Evolutionary conservation across 768 basidiomycete genomes (phyloP).

Genomic region (Tephrocybe sp.): DNA sequence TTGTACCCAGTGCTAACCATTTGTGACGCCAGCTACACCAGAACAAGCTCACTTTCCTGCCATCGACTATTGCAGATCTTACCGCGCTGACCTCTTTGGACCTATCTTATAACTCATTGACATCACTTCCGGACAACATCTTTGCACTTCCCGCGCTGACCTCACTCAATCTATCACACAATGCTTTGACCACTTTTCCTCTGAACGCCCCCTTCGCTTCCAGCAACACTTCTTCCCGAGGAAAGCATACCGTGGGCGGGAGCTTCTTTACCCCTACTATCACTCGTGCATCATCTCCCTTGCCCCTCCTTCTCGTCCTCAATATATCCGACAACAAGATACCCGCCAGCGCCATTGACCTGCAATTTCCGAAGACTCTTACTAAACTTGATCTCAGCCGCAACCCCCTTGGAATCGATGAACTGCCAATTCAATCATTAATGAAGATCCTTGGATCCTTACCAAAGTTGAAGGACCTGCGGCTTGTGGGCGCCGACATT

Average conservation of each 20-base stretch:
- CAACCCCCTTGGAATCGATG: slow-evolving; percentile 57
- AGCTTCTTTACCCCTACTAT: slow-evolving; percentile 68
- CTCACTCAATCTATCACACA: slow-evolving; percentile 71
- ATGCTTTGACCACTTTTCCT: slow-evolving; percentile 58
- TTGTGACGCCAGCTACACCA: slow-evolving; percentile 59
- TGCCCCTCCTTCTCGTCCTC: slow-evolving; percentile 66
- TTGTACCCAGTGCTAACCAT: not conserved
- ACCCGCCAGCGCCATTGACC: slow-evolving; percentile 52
- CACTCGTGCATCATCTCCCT: slow-evolving; percentile 57
- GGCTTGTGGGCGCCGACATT: slow-evolving; percentile 55
- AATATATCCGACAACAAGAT: slow-evolving; percentile 72
- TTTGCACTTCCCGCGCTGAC: slow-evolving; percentile 70
- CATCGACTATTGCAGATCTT: slow-evolving; percentile 68
- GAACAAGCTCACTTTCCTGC: slow-evolving; percentile 65
- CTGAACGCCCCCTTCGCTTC: slow-evolving; percentile 59
- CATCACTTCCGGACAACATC: slow-evolving; percentile 58
- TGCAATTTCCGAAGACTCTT: slow-evolving; percentile 50
- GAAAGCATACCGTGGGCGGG: slow-evolving; percentile 36
- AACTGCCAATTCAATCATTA: slow-evolving; percentile 35
- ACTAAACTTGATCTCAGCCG: slow-evolving; percentile 62
- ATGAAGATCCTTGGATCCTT: slow-evolving; percentile 49
- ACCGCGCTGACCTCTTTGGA: slow-evolving; percentile 66
- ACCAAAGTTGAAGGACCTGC: slow-evolving; percentile 55
- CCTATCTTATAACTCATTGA: slow-evolving; percentile 71
- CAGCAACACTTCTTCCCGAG: slow-evolving; percentile 19